These are phyloP conservation scores for Comarum palustre DNA, from an alignment of 306 rosid genomes.

Conservation along the genomic window DNA sequence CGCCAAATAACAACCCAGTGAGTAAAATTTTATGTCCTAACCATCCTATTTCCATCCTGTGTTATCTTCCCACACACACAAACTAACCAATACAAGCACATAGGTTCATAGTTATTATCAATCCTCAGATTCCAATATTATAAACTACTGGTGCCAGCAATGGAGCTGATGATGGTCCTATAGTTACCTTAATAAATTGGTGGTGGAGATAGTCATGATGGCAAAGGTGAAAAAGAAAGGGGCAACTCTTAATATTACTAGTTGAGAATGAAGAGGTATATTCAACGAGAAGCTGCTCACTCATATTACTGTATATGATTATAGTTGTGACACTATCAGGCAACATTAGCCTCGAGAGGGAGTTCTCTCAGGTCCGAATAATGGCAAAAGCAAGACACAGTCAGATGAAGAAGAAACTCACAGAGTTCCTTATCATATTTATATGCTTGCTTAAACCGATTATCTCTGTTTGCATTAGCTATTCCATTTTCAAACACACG, in stretches of 20 bases:
- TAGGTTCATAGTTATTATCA: too few relatives aligned
- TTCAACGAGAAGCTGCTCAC: neutral
- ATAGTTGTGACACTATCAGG: neutral
- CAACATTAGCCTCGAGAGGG: neutral
- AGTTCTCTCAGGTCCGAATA: too few relatives aligned
- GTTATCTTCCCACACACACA: neutral
- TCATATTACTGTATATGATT: neutral
- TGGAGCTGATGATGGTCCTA: too few relatives aligned
- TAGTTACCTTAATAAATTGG: neutral
- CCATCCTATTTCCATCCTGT: neutral
- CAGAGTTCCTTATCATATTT: too few relatives aligned
- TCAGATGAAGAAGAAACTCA: neutral
- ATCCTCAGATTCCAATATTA: too few relatives aligned
- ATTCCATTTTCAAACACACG: too few relatives aligned
- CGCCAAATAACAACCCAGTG: neutral
- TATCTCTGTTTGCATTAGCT: too few relatives aligned
- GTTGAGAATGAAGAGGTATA: neutral
- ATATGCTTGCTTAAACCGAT: too few relatives aligned
- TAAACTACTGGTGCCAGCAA: too few relatives aligned
- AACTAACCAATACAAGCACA: too few relatives aligned
- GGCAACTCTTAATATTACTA: neutral
- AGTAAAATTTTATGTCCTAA: neutral
- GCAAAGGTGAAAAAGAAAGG: neutral
- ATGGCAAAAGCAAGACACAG: too few relatives aligned
- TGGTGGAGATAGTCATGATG: neutral